These are phyloP conservation scores for Kalanchoe fedtschenkoi DNA, from an alignment of 164 flowering plant species.

Conservation along the genomic window DNA sequence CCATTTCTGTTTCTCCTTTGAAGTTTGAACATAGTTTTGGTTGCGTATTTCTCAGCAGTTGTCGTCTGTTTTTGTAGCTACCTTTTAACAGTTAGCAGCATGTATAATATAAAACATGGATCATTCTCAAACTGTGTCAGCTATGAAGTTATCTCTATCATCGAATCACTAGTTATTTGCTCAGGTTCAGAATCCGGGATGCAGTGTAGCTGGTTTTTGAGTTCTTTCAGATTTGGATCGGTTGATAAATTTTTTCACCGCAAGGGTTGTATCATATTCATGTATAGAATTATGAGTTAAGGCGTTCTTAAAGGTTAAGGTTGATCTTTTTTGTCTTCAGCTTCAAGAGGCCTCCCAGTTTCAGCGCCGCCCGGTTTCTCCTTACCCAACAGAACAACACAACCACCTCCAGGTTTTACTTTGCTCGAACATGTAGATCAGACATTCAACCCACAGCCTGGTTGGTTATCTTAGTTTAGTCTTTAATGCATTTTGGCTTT, in stretches of 20 bases:
- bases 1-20: not conserved
- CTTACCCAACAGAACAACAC: conserved; percentile 47
- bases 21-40: no score
- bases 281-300: no score
- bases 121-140: not conserved
- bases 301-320: not conserved
- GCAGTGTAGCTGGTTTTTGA: no score
- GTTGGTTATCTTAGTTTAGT: conserved; percentile 20
- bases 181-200: no score
- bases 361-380: conserved; percentile 89
- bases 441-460: conserved; percentile 25
- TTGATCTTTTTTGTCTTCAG: conserved; percentile 18
- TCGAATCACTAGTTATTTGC: not conserved
- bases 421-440: conserved; percentile 57
- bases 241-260: not conserved
- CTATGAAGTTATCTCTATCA: not conserved
- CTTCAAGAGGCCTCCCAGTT: conserved; percentile 45
- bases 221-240: no score
- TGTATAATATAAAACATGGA: not conserved
- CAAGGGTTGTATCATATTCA: no score
- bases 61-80: no score
- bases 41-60: no score
- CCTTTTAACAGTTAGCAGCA: no score
- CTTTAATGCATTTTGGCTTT: not conserved
- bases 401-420: conserved; percentile 54